A percentile compares a stretch with the other conserved stretches of the same genome.
Evolutionary conservation across 208 protist genomes (phyloP).

Genomic region (Porcisia hertigi): DNA sequence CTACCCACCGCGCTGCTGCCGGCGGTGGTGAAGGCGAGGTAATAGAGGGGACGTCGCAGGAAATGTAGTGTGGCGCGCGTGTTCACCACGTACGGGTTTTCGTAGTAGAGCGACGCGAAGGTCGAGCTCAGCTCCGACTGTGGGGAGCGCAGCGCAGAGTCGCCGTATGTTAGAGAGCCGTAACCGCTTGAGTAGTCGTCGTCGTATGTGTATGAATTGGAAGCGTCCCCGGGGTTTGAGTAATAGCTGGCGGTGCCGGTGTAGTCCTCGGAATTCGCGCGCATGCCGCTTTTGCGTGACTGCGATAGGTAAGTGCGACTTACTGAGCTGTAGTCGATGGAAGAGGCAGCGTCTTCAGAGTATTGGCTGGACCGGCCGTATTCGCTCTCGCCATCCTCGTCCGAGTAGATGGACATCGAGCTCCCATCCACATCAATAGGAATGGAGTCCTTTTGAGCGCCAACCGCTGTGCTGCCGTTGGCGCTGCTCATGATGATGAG

Average conservation of each 20-base stretch:
- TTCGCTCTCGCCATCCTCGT: slow-evolving; percentile 31
- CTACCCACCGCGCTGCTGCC: slow-evolving; percentile 47
- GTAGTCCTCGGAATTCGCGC: slow-evolving; percentile 18
- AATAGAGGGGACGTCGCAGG: slow-evolving; percentile 64
- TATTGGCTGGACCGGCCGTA: slow-evolving; percentile 18
- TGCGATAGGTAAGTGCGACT: slow-evolving; percentile 29
- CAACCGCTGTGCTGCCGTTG: slow-evolving; percentile 54
- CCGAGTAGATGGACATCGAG: slow-evolving; percentile 40
- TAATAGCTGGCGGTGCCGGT: slow-evolving; percentile 30
- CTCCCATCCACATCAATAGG: slow-evolving; percentile 40
- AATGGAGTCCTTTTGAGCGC: slow-evolving; percentile 57
- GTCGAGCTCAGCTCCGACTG: slow-evolving; percentile 81
- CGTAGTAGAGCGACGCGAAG: slow-evolving; percentile 79
- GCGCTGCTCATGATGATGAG: slow-evolving; percentile 60
- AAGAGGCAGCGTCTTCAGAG: slow-evolving; percentile 21
- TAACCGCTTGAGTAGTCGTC: slow-evolving; percentile 39
- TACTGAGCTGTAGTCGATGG: slow-evolving; percentile 35
- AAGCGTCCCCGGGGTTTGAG: slow-evolving; percentile 22
- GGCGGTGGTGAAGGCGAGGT: slow-evolving; percentile 50
- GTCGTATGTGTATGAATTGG: slow-evolving; percentile 32
- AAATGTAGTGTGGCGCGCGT: slow-evolving; percentile 39
- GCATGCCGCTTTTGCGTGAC: slow-evolving; percentile 13
- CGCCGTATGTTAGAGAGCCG: slow-evolving; percentile 43
- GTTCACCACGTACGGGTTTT: slow-evolving; percentile 48
- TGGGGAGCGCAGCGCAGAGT: slow-evolving; percentile 63